Evolutionary conservation across 148 eudicot genomes (phyloP), one percentile per base, ranked within the genome.

Genomic region (Chenopodium quinoa): DNA sequence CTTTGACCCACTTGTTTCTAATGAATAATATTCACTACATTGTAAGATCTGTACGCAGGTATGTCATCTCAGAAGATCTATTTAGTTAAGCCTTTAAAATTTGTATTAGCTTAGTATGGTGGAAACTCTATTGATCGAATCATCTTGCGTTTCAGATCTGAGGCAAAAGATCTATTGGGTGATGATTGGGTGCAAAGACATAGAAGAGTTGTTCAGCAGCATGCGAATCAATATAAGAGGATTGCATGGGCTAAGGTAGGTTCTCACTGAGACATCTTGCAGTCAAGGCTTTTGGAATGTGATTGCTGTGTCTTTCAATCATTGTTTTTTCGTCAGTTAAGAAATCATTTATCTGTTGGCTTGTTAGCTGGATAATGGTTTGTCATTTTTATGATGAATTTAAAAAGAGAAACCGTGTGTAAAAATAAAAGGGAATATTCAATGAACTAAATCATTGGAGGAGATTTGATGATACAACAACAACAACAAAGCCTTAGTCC

Each of bases 141-240:
- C 70, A 66, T 77, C 48, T 74, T 76, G 58, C 56, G 65, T 80
- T 50, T 74, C 78, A 96, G 99, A 87, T 93, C 99, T 73, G 98
- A 96, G 86, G 99, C 98, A 44, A 96, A 90, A 83, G 97, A 92
- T 86, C 83, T 96, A 65, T 85, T 96, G 84, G 97, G 99, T 63
- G 99, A 96, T 85, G 99, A 96, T 81, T 96, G 99, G 99, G 94
- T 96, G 85, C 99, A 96, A 87, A 90, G 97, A 83, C 99, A 96
- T 80, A 86, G 99, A 85, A 92, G 99, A 88, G 80, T 89, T 75
- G 99, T 96, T 75, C 98, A 96, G 87, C 98, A 96, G 82, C 95
- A 96, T 84, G 99, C 99, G 71, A 96, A 93, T 88, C 99, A 92
- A 83, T 96, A 96, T 75, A 96, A 93, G 88, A 89, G 98, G 81